These are phyloP conservation scores for Ophiostoma sp. DNA, from an alignment of 2,329 filamentous ascomycete genomes.

Conservation along the genomic window DNA sequence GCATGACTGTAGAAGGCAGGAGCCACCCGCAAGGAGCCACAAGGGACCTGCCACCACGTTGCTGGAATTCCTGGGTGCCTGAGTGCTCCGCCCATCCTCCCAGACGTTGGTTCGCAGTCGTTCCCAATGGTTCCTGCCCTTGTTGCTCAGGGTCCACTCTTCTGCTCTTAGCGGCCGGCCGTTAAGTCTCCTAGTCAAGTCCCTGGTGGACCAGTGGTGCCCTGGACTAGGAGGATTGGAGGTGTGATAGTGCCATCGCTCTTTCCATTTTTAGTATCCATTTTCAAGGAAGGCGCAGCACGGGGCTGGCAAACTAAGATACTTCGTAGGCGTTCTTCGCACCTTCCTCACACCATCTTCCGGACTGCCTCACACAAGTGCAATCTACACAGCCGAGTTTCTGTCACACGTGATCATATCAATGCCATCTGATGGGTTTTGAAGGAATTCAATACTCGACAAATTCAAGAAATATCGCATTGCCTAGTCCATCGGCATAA, in stretches of 20 bases:
- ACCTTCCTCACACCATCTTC: no score
- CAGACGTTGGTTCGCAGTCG: neutral
- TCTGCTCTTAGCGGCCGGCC: neutral
- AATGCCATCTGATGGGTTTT: neutral
- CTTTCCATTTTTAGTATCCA: constrained; percentile 3
- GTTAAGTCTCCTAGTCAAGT: neutral
- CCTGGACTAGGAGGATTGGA: no score
- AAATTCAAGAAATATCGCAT: no score
- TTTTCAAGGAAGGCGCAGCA: constrained; percentile 10
- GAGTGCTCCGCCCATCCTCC: no score
- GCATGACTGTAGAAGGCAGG: neutral
- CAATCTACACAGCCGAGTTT: neutral
- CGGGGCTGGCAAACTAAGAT: neutral
- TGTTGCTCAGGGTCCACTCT: neutral
- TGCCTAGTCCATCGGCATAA: no score
- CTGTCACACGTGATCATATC: neutral
- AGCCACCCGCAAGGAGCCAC: neutral
- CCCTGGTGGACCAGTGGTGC: neutral
- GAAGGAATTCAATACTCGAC: neutral
- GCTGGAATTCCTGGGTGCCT: neutral
- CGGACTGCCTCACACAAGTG: neutral
- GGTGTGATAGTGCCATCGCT: neutral
- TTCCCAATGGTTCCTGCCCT: neutral
- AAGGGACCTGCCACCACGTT: constrained; percentile 1
- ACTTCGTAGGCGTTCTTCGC: neutral